Conservation (phyloP, 441 rosid species). For the Lepidium campestre region DNA sequence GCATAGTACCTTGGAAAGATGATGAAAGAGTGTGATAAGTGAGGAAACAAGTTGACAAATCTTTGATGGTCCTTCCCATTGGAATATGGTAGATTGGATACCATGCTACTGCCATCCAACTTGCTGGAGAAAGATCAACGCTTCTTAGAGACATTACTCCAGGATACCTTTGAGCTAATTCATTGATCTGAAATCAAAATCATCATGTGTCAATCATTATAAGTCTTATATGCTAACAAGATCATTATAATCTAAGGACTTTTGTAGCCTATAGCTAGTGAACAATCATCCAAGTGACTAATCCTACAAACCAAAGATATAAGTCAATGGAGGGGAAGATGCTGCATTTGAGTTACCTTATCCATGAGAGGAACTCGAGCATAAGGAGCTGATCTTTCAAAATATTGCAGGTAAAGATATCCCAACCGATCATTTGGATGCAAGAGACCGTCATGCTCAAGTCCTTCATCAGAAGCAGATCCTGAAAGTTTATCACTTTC, state of each 20-base stretch:
- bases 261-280: not conserved
- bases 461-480: slow-evolving; percentile 81
- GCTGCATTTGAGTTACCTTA: slow-evolving; percentile 49
- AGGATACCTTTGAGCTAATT: slow-evolving; percentile 55
- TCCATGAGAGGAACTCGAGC: slow-evolving; percentile 95
- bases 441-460: slow-evolving; percentile 57
- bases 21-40: slow-evolving; percentile 95
- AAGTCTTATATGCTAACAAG: not conserved
- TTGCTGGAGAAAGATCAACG: slow-evolving; percentile 99
- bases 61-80: slow-evolving; percentile 94
- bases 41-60: slow-evolving; percentile 89
- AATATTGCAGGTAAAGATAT: slow-evolving; percentile 64
- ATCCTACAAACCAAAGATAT: not conserved
- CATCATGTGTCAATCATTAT: not conserved
- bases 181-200: slow-evolving; percentile 60
- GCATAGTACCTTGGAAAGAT: slow-evolving; percentile 71
- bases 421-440: slow-evolving; percentile 76
- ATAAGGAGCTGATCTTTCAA: slow-evolving; percentile 87
- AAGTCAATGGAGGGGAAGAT: not conserved
- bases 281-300: not conserved
- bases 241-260: not conserved
- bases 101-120: slow-evolving; percentile 99
- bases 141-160: slow-evolving; percentile 86
- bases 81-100: slow-evolving; percentile 97
- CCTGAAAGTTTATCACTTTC: slow-evolving; percentile 79